phyloP scores from a whole-genome alignment of 163 green algal species.

The Scenedesmus sp. region DNA sequence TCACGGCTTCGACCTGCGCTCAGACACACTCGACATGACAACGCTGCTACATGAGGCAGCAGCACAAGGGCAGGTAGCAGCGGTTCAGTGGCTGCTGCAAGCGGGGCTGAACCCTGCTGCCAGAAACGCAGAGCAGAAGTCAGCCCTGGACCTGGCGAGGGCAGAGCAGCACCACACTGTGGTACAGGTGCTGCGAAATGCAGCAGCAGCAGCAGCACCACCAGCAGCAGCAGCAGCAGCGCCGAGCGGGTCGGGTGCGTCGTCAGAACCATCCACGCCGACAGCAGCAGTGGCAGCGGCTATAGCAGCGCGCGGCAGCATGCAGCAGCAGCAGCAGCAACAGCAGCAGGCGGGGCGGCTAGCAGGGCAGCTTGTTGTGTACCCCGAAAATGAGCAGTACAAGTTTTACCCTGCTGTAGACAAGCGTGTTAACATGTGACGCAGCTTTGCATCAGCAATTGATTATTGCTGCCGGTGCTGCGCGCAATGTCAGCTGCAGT shows the following conservation, averaged over 20 bases:
- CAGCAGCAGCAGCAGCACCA: slow-evolving; percentile 1
- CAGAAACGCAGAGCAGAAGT: neutral
- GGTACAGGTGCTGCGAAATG: slow-evolving; percentile 13
- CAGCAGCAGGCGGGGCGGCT: neutral
- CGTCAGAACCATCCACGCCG: neutral
- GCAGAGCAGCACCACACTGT: neutral
- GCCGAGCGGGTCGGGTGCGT: neutral
- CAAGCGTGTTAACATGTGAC: slow-evolving; percentile 1
- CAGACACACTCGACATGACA: slow-evolving; percentile 18
- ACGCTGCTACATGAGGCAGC: slow-evolving; percentile 47
- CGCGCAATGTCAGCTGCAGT: neutral
- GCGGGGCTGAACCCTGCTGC: neutral
- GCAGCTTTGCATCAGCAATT: neutral
- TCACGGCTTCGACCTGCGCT: slow-evolving; percentile 20
- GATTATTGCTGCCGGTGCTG: neutral
- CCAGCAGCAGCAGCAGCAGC: slow-evolving; percentile 20
- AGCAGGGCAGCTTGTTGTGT: neutral
- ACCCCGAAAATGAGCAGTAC: slow-evolving; percentile 31
- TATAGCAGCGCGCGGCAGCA: neutral
- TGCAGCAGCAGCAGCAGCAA: neutral
- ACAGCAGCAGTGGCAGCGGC: neutral
- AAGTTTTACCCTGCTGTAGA: slow-evolving; percentile 1
- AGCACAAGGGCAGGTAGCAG: slow-evolving; percentile 11
- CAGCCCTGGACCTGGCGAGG: slow-evolving; percentile 15
- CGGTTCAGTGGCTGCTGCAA: slow-evolving; percentile 18